Conservation (phyloP, 306 rosid genomes). For the Ceratonia siliqua region DNA sequence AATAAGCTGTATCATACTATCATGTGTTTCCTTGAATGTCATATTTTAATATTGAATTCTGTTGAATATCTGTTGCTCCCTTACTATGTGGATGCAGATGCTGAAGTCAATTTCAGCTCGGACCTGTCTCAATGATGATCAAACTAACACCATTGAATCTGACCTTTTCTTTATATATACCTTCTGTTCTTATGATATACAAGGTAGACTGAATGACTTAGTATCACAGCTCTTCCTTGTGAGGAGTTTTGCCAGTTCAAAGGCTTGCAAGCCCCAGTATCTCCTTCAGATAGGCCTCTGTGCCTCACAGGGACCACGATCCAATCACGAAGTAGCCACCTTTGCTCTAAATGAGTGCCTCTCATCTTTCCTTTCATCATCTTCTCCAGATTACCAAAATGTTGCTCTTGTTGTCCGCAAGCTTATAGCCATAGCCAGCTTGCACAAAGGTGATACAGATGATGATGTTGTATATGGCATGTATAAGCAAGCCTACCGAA, state of each 20-base stretch:
- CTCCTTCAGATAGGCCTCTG: constrained; percentile 80
- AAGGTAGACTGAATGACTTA: constrained; percentile 74
- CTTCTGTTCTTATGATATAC: constrained; percentile 68
- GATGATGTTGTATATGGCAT: constrained; percentile 69
- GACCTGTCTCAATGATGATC: constrained; percentile 44
- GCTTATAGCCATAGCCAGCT: constrained; percentile 67
- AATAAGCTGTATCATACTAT: constrained; percentile 4
- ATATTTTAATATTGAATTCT: constrained; percentile 16
- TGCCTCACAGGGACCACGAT: constrained; percentile 69
- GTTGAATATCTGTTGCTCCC: constrained; percentile 29
- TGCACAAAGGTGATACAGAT: constrained; percentile 78
- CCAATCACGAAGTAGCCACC: constrained; percentile 74
- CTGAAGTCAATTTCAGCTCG: constrained; percentile 62
- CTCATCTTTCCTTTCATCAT: constrained; percentile 70
- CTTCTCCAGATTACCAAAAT: constrained; percentile 64
- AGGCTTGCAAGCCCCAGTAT: constrained; percentile 65
- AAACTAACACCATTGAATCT: constrained; percentile 46
- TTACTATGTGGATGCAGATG: constrained; percentile 58
- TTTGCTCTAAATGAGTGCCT: constrained; percentile 82
- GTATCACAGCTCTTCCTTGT: constrained; percentile 62
- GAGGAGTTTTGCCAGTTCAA: constrained; percentile 63
- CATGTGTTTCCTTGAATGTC: neutral
- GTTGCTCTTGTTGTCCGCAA: constrained; percentile 76
- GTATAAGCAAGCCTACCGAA: constrained; percentile 75
- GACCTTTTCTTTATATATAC: constrained; percentile 73